Percentiles rank a stretch among this genome's conserved stretches.
Conservation (phyloP, 257 asterid genomes). For the Solanum etuberosum region DNA sequence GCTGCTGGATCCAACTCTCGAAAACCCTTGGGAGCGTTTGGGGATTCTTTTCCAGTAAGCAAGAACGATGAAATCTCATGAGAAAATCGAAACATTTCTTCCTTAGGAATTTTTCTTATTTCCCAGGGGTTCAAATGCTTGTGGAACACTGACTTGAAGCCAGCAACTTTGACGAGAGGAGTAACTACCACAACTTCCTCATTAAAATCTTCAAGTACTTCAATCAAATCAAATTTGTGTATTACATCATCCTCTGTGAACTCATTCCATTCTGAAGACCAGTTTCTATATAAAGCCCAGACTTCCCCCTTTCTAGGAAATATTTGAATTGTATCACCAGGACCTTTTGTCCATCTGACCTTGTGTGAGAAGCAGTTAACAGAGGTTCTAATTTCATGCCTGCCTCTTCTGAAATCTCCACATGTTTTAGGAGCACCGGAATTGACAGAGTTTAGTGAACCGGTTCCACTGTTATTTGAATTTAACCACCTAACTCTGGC, state of each 20-base stretch:
- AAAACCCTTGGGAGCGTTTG: constrained; percentile 35
- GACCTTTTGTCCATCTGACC: constrained; percentile 28
- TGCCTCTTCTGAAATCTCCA: constrained; percentile 42
- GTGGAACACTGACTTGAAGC: constrained; percentile 53
- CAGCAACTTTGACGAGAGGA: constrained; percentile 57
- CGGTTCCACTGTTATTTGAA: constrained; percentile 19
- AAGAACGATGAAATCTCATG: constrained; percentile 54
- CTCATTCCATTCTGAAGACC: constrained; percentile 70
- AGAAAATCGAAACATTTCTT: constrained; percentile 61
- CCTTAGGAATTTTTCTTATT: constrained; percentile 44
- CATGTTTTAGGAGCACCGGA: constrained; percentile 39
- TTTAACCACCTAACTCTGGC: constrained; percentile 46
- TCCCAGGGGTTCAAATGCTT: constrained; percentile 35
- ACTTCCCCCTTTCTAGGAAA: constrained; percentile 53
- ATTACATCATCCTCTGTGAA: constrained; percentile 40
- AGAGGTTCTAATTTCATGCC: constrained; percentile 24
- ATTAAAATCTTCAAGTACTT: constrained; percentile 57
- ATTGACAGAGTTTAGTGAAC: constrained; percentile 28
- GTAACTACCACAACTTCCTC: constrained; percentile 48
- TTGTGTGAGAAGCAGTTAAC: constrained; percentile 49
- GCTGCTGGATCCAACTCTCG: constrained; percentile 65
- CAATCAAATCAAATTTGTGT: constrained; percentile 47
- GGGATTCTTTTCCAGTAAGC: constrained; percentile 40
- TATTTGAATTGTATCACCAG: constrained; percentile 34
- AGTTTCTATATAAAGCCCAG: constrained; percentile 72